A percentile compares a stretch with the other conserved stretches of the same genome.
Conservation (phyloP, 2,329 filamentous ascomycete species). For the Myriosclerotinia duriaeana region DNA sequence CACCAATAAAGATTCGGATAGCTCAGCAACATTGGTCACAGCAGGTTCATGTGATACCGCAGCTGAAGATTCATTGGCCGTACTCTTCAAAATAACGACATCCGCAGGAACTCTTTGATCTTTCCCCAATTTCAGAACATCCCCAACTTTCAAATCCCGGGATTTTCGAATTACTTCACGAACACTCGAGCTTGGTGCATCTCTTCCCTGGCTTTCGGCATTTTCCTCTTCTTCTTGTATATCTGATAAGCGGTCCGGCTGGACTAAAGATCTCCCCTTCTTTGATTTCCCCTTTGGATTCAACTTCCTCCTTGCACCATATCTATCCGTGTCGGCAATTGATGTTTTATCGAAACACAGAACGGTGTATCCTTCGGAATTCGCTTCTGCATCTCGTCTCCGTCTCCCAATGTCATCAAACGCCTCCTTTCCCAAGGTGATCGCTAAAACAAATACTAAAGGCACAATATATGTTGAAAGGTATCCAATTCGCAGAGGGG, state of each 20-base stretch:
- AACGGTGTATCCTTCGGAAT: constrained; percentile 83
- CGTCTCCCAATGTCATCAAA: constrained; percentile 87
- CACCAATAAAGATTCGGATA: constrained; percentile 34
- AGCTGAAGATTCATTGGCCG: constrained; percentile 54
- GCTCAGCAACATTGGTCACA: neutral
- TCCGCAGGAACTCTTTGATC: constrained; percentile 93
- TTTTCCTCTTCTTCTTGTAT: constrained; percentile 68
- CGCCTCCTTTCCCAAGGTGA: constrained; percentile 94
- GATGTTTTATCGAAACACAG: constrained; percentile 66
- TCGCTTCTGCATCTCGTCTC: constrained; percentile 86
- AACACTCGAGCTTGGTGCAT: constrained; percentile 51
- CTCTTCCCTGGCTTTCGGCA: constrained; percentile 46
- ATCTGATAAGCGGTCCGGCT: constrained; percentile 55
- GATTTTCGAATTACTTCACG: constrained; percentile 77
- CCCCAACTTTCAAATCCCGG: constrained; percentile 85
- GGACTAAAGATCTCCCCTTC: constrained; percentile 41
- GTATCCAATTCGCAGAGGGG: constrained; percentile 86
- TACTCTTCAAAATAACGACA: constrained; percentile 87
- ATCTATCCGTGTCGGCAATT: constrained; percentile 38
- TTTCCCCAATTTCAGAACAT: constrained; percentile 89
- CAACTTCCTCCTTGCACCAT: constrained; percentile 46
- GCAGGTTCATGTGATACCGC: constrained; percentile 26
- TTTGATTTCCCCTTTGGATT: constrained; percentile 49
- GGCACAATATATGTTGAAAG: constrained; percentile 92
- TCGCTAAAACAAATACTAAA: constrained; percentile 83